Evolutionary conservation across 2,329 filamentous ascomycete genomes (phyloP), one percentile per base, ranked within the genome.

Genomic region (Aspergillus fijiensis): DNA sequence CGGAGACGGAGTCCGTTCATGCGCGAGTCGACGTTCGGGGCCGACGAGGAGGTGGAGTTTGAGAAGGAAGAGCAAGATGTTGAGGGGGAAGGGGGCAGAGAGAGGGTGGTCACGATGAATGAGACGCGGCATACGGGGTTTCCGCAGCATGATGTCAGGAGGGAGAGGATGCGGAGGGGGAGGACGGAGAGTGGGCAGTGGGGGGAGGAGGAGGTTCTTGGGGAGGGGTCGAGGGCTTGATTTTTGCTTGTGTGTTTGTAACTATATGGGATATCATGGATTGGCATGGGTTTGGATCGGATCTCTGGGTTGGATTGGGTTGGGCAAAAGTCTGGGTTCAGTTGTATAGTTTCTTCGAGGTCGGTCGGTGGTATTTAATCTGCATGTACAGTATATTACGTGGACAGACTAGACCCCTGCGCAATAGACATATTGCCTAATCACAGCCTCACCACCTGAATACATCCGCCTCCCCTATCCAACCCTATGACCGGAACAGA

Each of bases 1-100:
- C 65, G 70, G 2, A 55, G 66, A 3, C 55, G 66, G 4, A 72
- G 71, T 51, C 70, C 70, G 21, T 73, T 73, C 49, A 73, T 73
- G 69, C 61, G 69, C 1, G 68, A 73, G 57, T 59, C 69, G 4
- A 70, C 63, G 50, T 72, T 66, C 12, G 63, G 63, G 3, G 51
- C 61, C 0, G 61, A 57, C 1, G 59, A 57, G 23, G 58, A 65
- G 35, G 55, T 53, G 4, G 57, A 59, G 23, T 51, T 49, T 1
- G 52, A 57, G 49, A 42, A 54, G 19, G 53, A 51, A 23, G 25
- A 19, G 47, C 29, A 35, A 2, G 39, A 57, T 5, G 45, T 45
- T 2, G 53, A 33, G 23, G 49, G 14, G n/a, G 14, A 11, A 2
- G 53, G 39, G 2, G 16, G 5, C 4, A 6, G 39, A n/a, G 39